phyloP scores from a whole-genome alignment of 441 rosid genomes.

The Brassica balearica region DNA sequence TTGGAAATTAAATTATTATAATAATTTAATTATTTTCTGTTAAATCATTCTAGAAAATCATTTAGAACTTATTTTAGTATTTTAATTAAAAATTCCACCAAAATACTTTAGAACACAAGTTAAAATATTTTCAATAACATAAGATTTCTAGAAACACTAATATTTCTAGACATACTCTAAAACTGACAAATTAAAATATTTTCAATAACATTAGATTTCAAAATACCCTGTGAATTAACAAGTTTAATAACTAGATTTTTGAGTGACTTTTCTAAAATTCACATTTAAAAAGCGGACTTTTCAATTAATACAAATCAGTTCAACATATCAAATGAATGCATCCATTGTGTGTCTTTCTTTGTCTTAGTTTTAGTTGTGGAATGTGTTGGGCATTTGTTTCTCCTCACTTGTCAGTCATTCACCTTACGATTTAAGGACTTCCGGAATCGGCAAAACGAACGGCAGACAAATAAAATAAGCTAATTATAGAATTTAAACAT shows the following conservation, averaged over 20 bases:
- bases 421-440: slow-evolving; percentile 13
- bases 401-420: not conserved
- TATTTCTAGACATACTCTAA: too few species aligned
- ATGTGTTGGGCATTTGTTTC: not conserved
- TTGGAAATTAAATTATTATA: too few species aligned
- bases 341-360: not conserved
- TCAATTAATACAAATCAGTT: not conserved
- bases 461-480: not conserved
- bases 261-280: not conserved
- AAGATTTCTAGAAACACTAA: too few species aligned
- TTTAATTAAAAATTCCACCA: not conserved
- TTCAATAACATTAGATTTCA: too few species aligned
- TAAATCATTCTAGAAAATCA: too few species aligned
- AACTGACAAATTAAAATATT: too few species aligned
- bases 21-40: too few species aligned
- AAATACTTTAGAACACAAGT: too few species aligned
- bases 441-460: not conserved
- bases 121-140: too few species aligned
- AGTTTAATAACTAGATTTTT: too few species aligned
- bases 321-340: too few species aligned
- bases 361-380: not conserved
- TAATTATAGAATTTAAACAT: slow-evolving; percentile 31
- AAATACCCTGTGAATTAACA: not conserved
- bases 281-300: not conserved
- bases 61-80: too few species aligned